Evolutionary conservation across 805 yeast species (phyloP), one percentile per base, ranked within the genome.

Genomic region (Candida ortonii): DNA sequence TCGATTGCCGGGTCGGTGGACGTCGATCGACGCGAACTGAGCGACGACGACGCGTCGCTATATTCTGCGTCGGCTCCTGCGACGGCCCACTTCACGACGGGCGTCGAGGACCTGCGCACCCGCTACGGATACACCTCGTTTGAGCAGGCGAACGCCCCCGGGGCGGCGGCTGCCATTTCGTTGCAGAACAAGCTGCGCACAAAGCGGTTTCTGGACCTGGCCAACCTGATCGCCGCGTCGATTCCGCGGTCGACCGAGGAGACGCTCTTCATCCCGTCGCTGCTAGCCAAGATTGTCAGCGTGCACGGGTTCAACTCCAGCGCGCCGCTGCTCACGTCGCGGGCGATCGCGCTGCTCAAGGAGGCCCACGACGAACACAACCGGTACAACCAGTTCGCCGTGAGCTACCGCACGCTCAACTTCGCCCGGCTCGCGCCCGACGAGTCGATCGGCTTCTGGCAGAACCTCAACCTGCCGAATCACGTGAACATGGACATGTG

Each of bases 211-310:
- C 49, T 69, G 28, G 71, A 70, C 47, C 53, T 76, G 32, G 76
- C 80, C 1, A 70, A 70, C 15, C 55, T 76, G 17, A 87, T 83
- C 5, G 85, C 90, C 0, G 70, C 82, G 41, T 74, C 90, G 0
- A 71, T 81, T 7, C 93, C 90, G 6, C 64, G 93, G 52, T 73
- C 84, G 12, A 83, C 90, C 0, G 89, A 81, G 47, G 93, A 84
- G 52, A 82, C 87, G 0, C 60, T 84, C 25, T 80, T 82, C 47
- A 76, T 81, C 22, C 90, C 93, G 0, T 77, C 84, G 6, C 57
- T 84, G 31, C 61, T 84, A 39, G 84, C 87, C 5, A 72, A 77
- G 36, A 69, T 84, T 31, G 81, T 86, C 39, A 78, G 78, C 47
- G 73, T 70, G 2, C 83, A 78, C 56, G 90, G 93, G 0, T 80